Conservation (phyloP, 345 rosid genomes). For the Salix suchowensis region DNA sequence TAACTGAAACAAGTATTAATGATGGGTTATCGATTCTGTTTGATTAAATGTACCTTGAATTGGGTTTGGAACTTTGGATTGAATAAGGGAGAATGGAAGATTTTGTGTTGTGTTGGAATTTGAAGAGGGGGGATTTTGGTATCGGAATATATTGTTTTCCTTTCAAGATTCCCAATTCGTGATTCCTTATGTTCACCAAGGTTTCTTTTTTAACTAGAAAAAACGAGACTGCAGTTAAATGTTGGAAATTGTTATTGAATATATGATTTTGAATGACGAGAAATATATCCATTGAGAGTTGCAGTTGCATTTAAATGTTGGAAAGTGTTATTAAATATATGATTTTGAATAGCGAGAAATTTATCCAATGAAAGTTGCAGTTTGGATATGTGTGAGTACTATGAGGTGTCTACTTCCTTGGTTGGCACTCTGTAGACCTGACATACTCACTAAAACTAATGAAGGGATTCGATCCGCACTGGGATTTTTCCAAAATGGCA, state of each 20-base stretch:
- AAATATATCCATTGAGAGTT: background rate
- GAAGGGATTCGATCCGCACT: no score
- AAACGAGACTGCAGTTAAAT: background rate
- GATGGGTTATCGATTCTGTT: background rate
- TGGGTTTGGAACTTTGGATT: background rate
- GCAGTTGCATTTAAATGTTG: background rate
- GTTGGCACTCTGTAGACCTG: no score
- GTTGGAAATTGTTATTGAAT: background rate
- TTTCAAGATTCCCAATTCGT: background rate
- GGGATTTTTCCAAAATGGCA: no score
- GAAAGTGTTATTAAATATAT: background rate
- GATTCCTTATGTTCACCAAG: background rate
- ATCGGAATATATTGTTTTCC: background rate
- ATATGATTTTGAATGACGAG: background rate
- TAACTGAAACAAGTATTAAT: background rate
- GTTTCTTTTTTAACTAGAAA: background rate
- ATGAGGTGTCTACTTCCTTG: background rate
- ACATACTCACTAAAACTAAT: no score
- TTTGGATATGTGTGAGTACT: background rate
- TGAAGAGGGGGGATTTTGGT: background rate
- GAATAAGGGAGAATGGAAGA: background rate
- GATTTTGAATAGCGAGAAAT: background rate
- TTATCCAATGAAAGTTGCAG: no score
- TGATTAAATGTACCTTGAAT: background rate
- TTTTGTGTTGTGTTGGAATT: background rate